Evolutionary conservation across 257 asterid genomes (phyloP), one percentile per base, ranked within the genome.

Genomic region (Solanum virginianum): DNA sequence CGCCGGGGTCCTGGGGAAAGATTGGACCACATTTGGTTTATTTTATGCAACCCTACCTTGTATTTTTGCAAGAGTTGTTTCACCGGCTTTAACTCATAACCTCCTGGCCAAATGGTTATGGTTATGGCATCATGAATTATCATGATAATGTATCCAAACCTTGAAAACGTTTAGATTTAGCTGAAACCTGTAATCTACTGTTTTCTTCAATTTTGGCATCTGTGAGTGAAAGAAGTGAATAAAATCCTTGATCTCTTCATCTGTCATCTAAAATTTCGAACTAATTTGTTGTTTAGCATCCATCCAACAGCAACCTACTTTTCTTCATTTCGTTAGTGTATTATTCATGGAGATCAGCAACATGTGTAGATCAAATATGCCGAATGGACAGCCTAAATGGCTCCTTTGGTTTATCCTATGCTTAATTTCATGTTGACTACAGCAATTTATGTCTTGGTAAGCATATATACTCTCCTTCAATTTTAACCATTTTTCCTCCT

Each of bases 321-420:
- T 47, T 24, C 60, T 75, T 16, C 60, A 22, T 47, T 75, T 22
- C 36, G 60, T 24, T 22, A 22, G 43, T 47, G 2, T 24, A 24
- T n/a, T 75, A 13, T 75, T 24, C 29, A 75, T 75, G 60, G 57
- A 13, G n/a, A 6, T 0, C 15, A 32, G 3, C n/a, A 29, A 20
- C 79, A 70, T 83, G 45, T 87, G 89, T 97, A 96, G 99, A 86
- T 93, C 98, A 89, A 92, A 95, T 89, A 75, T 82, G 87, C 94
- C 98, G n/a, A 93, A 95, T 90, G 99, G 99, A 87, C 99, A 96
- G 90, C 99, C 99, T 59, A 96, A 96, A 89, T 95, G 98, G 99
- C 92, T 96, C 43, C 98, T 96, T 53, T 93, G 87, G 8, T 91
- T 96, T 72, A 93, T 96, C 99, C 99, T n/a, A 49, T 96, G 92